Percentiles rank a stretch among this genome's conserved stretches.
Conservation (phyloP, 148 eudicot species). For the Fagopyrum esculentum region DNA sequence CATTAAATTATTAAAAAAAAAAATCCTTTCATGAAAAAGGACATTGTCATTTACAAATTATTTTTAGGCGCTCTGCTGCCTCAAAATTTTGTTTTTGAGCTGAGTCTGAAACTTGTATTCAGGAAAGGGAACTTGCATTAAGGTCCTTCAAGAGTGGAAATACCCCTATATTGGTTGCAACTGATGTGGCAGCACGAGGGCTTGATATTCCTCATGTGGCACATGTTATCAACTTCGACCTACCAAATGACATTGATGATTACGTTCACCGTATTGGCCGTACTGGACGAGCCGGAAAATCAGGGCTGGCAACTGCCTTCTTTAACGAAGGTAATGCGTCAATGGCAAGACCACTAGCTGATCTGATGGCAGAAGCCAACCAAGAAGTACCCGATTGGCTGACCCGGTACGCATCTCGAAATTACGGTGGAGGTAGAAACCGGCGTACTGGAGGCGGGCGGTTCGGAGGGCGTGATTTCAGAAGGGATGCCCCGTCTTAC, state of each 20-base stretch:
- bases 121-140: conserved; percentile 85
- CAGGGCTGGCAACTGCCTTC: conserved; percentile 87
- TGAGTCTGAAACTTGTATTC: conserved; percentile 13
- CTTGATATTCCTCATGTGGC: conserved; percentile 81
- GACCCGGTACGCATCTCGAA: conserved; percentile 45
- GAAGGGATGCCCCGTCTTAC: conserved; percentile 35
- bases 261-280: conserved; percentile 90
- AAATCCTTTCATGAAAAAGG: no score
- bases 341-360: conserved; percentile 50
- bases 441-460: conserved; percentile 46
- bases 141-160: conserved; percentile 67
- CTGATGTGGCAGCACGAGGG: conserved; percentile 92
- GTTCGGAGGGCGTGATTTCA: conserved; percentile 68
- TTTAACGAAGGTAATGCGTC: conserved; percentile 58
- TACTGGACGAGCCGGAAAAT: conserved; percentile 88
- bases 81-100: background rate
- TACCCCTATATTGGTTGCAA: conserved; percentile 79
- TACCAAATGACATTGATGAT: conserved; percentile 90
- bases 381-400: conserved; percentile 86
- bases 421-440: conserved; percentile 48
- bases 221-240: conserved; percentile 79
- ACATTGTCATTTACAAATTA: background rate
- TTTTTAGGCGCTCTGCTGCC: background rate
- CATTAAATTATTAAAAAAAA: no score
- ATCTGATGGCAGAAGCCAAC: conserved; percentile 77